These are phyloP conservation scores for Apiospora rasikravindrae DNA, from an alignment of 2,329 filamentous ascomycete species.

Conservation along the genomic window DNA sequence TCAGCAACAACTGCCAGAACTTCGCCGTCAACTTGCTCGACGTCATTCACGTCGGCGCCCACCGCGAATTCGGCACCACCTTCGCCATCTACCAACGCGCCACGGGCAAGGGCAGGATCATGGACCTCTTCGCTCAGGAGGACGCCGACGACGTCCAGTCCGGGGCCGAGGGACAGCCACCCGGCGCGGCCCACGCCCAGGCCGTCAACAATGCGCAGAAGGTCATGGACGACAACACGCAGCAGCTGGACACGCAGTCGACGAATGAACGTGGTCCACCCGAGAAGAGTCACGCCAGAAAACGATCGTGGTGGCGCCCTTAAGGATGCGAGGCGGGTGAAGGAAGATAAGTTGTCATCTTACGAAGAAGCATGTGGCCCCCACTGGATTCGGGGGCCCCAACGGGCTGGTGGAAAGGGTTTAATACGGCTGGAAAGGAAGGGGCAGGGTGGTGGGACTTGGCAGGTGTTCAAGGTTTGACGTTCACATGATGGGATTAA, in stretches of 20 bases:
- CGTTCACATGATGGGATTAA: conserved; percentile 6
- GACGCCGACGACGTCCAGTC: conserved; percentile 38
- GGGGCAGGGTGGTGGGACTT: background rate
- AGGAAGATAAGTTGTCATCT: background rate
- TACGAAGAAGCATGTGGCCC: background rate
- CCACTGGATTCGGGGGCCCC: background rate
- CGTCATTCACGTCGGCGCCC: conserved; percentile 56
- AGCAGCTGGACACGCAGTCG: conserved; percentile 47
- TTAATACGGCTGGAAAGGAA: background rate
- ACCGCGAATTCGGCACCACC: conserved; percentile 58
- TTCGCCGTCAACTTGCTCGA: conserved; percentile 59
- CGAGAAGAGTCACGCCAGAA: background rate
- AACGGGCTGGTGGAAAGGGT: background rate
- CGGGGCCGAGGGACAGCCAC: conserved; percentile 35
- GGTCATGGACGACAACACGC: conserved; percentile 61
- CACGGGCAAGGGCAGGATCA: conserved; percentile 54
- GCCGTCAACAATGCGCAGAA: conserved; percentile 55
- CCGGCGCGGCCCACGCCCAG: conserved; percentile 35
- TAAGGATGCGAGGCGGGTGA: background rate
- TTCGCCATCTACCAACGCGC: conserved; percentile 58
- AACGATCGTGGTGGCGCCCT: background rate
- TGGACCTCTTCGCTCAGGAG: conserved; percentile 53
- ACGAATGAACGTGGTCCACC: background rate
- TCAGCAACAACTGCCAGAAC: conserved; percentile 66
- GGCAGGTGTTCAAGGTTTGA: background rate